Base-by-base conservation (phyloP, 192 early-diverging fungal species). In the Dissophora globulifera region DNA sequence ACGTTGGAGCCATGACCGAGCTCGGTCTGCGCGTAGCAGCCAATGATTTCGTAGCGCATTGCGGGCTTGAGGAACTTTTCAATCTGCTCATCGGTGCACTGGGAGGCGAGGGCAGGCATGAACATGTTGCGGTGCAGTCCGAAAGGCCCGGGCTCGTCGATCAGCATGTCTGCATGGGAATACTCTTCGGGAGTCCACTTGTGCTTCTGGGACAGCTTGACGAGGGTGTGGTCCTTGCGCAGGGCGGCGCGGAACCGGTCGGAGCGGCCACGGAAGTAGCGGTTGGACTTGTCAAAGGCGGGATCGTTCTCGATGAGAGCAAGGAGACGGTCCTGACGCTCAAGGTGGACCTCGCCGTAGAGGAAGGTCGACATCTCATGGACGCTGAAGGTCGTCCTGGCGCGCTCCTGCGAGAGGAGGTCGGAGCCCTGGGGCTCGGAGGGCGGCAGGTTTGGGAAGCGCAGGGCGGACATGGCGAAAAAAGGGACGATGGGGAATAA, bases 21-120 rank as follows among this genome's bases (percentile, higher is more conserved):
- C 78, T 94, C 94, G 0, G 93, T 94, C 61, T 94, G 93, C 16
- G 93, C 91, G 66, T 94, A 94, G 74, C 92, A 94, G 32, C 93
- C 93, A 64, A 94, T 90, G 53, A 96, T 93, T 50, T 90, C 84
- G 64, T 92, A 89, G 16, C 85, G 78, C 40, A 83, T 57, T 3
- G 92, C 92, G 16, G 89, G 90, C 59, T 85, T 81, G 20, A 94
- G 69, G 56, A 92, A 94, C 62, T 89, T 78, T 57, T 88, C 86
- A 58, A 90, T 71, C 81, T 96, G 93, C 80, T 94, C 94, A 12
- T 81, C 81, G 0, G 86, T 90, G 8, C 83, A 84, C 68, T 93
- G 93, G 27, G 84, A 85, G 33, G 83, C 79, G 23, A 96, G 78
- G 1, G 91, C 90, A 4, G 94, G 93, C 32, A 93, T 86, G 69